Conservation (phyloP, 305 asterid genomes). For the Fraxinus angustifolia region DNA sequence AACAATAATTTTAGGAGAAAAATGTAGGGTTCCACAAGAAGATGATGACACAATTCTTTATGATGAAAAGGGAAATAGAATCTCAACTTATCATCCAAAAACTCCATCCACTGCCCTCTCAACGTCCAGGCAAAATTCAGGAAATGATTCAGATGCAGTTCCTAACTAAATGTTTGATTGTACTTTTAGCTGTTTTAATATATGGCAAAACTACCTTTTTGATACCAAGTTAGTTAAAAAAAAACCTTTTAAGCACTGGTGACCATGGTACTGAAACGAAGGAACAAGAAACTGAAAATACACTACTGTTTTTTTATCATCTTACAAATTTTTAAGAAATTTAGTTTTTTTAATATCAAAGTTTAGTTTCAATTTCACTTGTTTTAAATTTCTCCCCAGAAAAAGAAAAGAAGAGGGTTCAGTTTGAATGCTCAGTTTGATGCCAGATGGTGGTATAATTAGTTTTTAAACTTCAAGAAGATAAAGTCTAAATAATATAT, state of each 20-base stretch:
- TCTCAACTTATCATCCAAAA: conserved; percentile 38
- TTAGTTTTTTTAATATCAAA: background rate
- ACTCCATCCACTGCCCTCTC: conserved; percentile 9
- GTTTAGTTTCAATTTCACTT: background rate
- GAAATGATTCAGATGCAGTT: conserved; percentile 20
- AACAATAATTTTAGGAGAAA: conserved; percentile 44
- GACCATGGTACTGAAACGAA: background rate
- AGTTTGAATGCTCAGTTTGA: background rate
- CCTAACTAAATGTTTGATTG: background rate
- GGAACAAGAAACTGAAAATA: background rate
- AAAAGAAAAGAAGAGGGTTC: background rate
- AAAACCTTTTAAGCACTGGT: background rate
- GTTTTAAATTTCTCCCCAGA: background rate
- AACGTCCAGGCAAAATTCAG: conserved; percentile 32
- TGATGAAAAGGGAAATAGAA: conserved; percentile 40
- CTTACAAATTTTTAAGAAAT: background rate
- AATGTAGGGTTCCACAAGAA: conserved; percentile 40
- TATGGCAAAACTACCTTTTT: background rate
- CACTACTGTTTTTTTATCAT: background rate
- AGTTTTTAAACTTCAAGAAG: background rate
- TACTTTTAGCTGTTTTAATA: background rate
- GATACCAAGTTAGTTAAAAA: background rate
- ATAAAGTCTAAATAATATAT: background rate
- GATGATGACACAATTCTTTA: conserved; percentile 36
- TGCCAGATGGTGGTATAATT: background rate